Evolutionary conservation across 208 protist genomes (phyloP).

Genomic region (Trypanosoma platydactyli): DNA sequence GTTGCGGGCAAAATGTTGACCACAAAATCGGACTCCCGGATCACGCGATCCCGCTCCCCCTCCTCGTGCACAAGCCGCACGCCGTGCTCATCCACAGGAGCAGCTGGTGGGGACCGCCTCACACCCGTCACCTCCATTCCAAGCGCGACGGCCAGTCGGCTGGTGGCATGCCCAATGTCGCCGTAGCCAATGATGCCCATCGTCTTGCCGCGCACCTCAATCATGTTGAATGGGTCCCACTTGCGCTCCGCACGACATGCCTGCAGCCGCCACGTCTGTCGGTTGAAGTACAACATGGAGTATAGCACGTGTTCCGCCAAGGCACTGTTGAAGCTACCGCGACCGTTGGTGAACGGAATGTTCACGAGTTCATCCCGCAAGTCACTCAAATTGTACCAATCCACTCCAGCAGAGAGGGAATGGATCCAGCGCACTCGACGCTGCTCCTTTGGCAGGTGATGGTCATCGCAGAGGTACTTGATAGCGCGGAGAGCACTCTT

Average conservation of each 20-base stretch:
- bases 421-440: slow-evolving; percentile 78
- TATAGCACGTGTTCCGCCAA: slow-evolving; percentile 79
- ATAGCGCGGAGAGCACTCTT: slow-evolving; percentile 36
- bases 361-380: slow-evolving; percentile 42
- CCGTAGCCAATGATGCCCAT: slow-evolving; percentile 84
- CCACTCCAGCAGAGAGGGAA: slow-evolving; percentile 70
- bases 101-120: slow-evolving; percentile 36
- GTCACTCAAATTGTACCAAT: slow-evolving; percentile 51
- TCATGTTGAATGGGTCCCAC: slow-evolving; percentile 80
- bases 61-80: slow-evolving; percentile 47
- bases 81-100: slow-evolving; percentile 50
- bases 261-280: slow-evolving; percentile 60
- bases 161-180: slow-evolving; percentile 67
- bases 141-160: slow-evolving; percentile 37
- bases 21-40: slow-evolving; percentile 84
- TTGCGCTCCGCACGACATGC: slow-evolving; percentile 49
- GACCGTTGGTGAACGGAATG: slow-evolving; percentile 72
- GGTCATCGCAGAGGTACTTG: slow-evolving; percentile 71
- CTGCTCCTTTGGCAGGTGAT: slow-evolving; percentile 26
- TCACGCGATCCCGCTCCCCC: slow-evolving; percentile 43
- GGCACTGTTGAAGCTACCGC: slow-evolving; percentile 62
- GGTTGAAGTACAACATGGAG: slow-evolving; percentile 87
- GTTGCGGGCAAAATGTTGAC: slow-evolving; percentile 80
- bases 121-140: slow-evolving; percentile 82
- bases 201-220: slow-evolving; percentile 54